phyloP scores from a whole-genome alignment of 345 rosid genomes.

The rapeseed (Brassica napus) region Da-Ae NC_063448.1:51065501-51066000 shows the following conservation, averaged over 20 bases:
- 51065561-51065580: background rate
- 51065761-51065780: background rate
- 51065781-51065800: too few relatives aligned
- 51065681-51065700: background rate
- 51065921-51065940: conserved; percentile 4
- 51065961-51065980: conserved; percentile 16
- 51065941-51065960: conserved; percentile 12
- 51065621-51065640: conserved; percentile 23
- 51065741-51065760: too few relatives aligned
- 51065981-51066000: conserved; percentile 75
- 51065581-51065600: conserved; percentile 15
- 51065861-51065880: background rate
- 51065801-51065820: too few relatives aligned
- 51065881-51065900: background rate
- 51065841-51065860: background rate
- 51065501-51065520: conserved; percentile 27
- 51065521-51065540: conserved; percentile 30
- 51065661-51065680: conserved; percentile 23
- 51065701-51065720: background rate
- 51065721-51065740: too few relatives aligned
- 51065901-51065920: background rate
- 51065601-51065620: conserved; percentile 28
- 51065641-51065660: conserved; percentile 36
- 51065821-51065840: too few relatives aligned
- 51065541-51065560: background rate